Conservation (phyloP, 1,284 basidiomycete species). For the Ganoderma meredithae region DNA sequence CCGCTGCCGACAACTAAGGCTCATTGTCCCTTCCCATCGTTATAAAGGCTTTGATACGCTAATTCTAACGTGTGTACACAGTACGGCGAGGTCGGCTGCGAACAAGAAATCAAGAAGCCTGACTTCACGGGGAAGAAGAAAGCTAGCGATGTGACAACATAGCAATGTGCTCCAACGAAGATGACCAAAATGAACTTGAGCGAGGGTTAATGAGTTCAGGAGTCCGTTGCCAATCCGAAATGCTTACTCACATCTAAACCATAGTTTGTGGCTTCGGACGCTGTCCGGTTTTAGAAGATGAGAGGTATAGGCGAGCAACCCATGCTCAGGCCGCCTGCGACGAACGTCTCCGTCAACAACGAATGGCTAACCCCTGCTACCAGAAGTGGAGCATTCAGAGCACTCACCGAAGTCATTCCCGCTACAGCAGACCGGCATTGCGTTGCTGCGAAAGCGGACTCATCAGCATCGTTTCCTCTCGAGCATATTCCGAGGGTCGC, state of each 20-base stretch:
- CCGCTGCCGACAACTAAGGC: background rate
- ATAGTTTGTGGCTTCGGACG: background rate
- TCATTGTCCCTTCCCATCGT: background rate
- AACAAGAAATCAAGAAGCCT: constrained; percentile 12
- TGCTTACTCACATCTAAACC: constrained; percentile 1
- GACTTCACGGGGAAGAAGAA: constrained; percentile 18
- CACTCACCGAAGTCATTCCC: constrained; percentile 25
- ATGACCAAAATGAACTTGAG: background rate
- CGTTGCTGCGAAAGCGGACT: background rate
- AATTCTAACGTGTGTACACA: constrained; percentile 18
- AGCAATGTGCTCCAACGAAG: background rate
- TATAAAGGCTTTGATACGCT: background rate
- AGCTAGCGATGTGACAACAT: constrained; percentile 23
- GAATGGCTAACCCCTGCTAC: background rate
- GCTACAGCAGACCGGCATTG: constrained; percentile 28
- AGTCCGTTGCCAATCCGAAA: background rate
- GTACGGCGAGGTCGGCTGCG: constrained; percentile 25
- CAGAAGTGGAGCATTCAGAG: background rate
- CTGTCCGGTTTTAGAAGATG: constrained; percentile 8
- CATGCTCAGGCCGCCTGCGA: constrained; percentile 17
- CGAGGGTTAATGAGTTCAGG: background rate
- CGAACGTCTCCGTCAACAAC: background rate
- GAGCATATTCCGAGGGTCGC: background rate
- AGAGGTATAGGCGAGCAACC: constrained; percentile 23
- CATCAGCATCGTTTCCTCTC: background rate